Evolutionary conservation across 805 yeast genomes (phyloP).

Genomic region (Ogataea pini): DNA sequence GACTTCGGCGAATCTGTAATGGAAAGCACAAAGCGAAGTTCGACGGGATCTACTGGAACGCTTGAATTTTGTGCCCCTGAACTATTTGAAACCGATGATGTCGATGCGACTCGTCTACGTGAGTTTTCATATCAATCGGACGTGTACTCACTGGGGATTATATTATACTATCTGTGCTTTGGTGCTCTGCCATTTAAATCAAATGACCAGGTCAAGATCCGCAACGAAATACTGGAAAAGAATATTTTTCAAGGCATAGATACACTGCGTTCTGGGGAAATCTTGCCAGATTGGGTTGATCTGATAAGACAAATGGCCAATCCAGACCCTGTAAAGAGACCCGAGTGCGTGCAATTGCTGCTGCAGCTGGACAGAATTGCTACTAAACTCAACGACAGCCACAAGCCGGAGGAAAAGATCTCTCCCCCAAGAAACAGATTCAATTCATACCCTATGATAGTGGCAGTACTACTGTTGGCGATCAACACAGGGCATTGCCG

Average conservation of each 20-base stretch:
- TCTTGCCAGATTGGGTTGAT: conserved; percentile 38
- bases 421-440: neutral
- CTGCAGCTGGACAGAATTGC: conserved; percentile 23
- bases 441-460: neutral
- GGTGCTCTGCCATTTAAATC: conserved; percentile 63
- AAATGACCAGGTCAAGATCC: conserved; percentile 24
- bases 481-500: conserved; percentile 1
- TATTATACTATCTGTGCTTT: conserved; percentile 72
- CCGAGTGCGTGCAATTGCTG: conserved; percentile 44
- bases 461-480: neutral
- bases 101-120: conserved; percentile 38
- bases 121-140: conserved; percentile 76
- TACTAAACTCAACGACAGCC: conserved; percentile 3
- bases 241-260: conserved; percentile 27
- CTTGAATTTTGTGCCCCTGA: conserved; percentile 89
- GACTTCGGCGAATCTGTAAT: conserved; percentile 90
- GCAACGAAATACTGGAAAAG: conserved; percentile 26
- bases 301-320: conserved; percentile 24
- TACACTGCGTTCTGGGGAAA: conserved; percentile 11
- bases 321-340: conserved; percentile 42
- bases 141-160: conserved; percentile 80
- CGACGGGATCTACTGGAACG: conserved; percentile 88
- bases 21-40: conserved; percentile 60
- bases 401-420: neutral
- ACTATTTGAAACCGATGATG: conserved; percentile 42